A percentile compares a stretch with the other conserved stretches of the same genome.
These are phyloP conservation scores for Nigrospora oryzae DNA, from an alignment of 2,329 filamentous ascomycete species.

Conservation along the genomic window DNA sequence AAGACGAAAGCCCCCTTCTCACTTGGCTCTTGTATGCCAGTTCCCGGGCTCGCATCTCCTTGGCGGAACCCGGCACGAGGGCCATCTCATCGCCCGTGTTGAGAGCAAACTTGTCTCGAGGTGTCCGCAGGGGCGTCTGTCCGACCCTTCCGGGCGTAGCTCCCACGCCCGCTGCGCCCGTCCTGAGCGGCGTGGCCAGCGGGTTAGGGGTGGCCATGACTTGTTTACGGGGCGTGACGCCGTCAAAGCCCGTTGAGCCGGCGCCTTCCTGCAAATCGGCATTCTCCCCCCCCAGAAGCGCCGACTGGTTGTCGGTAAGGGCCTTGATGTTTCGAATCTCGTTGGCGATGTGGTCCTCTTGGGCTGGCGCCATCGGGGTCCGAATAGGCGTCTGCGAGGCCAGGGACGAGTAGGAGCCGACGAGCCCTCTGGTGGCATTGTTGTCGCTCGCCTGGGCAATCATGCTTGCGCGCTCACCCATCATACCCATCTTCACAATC, in stretches of 20 bases:
- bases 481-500: constrained; percentile 97
- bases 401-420: constrained; percentile 79
- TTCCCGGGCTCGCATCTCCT: constrained; percentile 66
- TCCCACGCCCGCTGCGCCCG: constrained; percentile 51
- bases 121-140: constrained; percentile 79
- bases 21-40: constrained; percentile 61
- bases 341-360: constrained; percentile 93
- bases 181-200: constrained; percentile 78
- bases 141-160: constrained; percentile 63
- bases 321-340: constrained; percentile 92
- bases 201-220: constrained; percentile 89
- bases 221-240: constrained; percentile 72
- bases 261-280: constrained; percentile 76
- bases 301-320: constrained; percentile 88
- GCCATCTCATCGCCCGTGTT: constrained; percentile 65
- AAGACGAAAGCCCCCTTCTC: constrained; percentile 63
- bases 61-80: constrained; percentile 65
- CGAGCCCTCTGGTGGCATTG: constrained; percentile 72
- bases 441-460: constrained; percentile 74
- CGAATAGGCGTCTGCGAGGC: constrained; percentile 80
- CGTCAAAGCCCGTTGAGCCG: constrained; percentile 81
- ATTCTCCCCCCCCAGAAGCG: constrained; percentile 87
- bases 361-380: constrained; percentile 81
- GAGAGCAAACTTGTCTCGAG: constrained; percentile 77
- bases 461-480: constrained; percentile 75